A percentile compares a stretch with the other conserved stretches of the same genome.
Evolutionary conservation across 192 early-diverging fungal genomes (phyloP).

Genomic region (Backusella morwellensis): DNA sequence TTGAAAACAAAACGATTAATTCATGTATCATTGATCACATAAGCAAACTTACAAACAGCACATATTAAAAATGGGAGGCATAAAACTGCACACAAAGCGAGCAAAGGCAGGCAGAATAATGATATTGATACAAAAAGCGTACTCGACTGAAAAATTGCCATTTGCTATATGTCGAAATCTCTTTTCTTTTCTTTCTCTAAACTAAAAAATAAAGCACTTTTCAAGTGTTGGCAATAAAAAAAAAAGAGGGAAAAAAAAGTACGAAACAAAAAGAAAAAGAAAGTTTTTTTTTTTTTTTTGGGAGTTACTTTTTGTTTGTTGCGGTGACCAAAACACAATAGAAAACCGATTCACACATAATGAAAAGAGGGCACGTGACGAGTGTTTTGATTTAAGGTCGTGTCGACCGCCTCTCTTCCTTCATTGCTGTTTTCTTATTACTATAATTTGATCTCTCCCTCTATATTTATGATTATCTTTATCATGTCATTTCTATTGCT

Average conservation of each 20-base stretch:
- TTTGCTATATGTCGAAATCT: neutral
- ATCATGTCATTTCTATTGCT: too few species aligned
- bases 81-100: slow-evolving; percentile 29
- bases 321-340: neutral
- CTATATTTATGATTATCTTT: too few species aligned
- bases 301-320: neutral
- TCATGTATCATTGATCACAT: neutral
- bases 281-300: neutral
- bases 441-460: too few species aligned
- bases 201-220: neutral
- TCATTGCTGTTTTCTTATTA: neutral
- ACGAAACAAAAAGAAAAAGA: neutral
- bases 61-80: slow-evolving; percentile 35
- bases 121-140: slow-evolving; percentile 37
- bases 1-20: neutral
- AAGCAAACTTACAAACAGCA: slow-evolving; percentile 24
- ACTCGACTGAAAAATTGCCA: slow-evolving; percentile 28
- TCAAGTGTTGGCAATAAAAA: neutral
- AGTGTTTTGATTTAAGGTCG: neutral
- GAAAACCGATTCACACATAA: neutral
- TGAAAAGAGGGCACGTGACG: neutral
- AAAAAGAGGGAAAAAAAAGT: neutral
- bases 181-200: neutral
- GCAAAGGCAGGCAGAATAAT: slow-evolving; percentile 34
- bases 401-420: neutral